A percentile compares a stretch with the other conserved stretches of the same genome.
These are phyloP conservation scores for Aegle marmelos DNA, from an alignment of 345 rosid genomes.

Conservation along the genomic window DNA sequence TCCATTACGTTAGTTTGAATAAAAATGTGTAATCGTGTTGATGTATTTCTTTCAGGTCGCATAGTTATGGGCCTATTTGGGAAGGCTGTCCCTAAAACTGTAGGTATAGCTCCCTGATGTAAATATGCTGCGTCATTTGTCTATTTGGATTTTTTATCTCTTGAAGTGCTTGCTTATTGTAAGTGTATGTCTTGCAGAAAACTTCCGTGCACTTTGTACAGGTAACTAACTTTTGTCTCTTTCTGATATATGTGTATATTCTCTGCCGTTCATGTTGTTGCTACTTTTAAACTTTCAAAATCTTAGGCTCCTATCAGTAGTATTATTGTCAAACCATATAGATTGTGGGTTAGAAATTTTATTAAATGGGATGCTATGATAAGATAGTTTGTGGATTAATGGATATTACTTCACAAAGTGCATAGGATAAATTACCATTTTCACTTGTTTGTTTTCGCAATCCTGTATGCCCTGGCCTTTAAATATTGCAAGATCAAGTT, in stretches of 20 bases:
- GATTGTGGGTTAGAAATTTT: background rate
- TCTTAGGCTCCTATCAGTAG: background rate
- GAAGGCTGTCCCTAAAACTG: slow-evolving; percentile 85
- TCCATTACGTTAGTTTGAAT: background rate
- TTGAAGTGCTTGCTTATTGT: slow-evolving; percentile 4
- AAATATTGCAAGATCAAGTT: background rate
- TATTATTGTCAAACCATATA: background rate
- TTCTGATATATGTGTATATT: slow-evolving; percentile 3
- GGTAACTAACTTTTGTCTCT: slow-evolving; percentile 65
- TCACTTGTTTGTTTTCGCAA: background rate
- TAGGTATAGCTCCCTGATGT: slow-evolving; percentile 37
- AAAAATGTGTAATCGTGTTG: background rate
- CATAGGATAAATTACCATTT: background rate
- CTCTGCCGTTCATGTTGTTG: background rate
- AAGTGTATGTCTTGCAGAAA: slow-evolving; percentile 56
- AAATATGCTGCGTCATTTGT: background rate
- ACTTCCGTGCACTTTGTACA: slow-evolving; percentile 94
- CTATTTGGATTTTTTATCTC: background rate
- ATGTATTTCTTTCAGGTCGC: slow-evolving; percentile 55
- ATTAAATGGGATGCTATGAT: background rate
- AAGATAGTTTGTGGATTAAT: background rate
- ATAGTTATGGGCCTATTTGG: slow-evolving; percentile 84
- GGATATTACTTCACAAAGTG: background rate
- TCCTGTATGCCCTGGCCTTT: background rate
- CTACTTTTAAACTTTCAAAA: background rate